Evolutionary conservation across 129 eudicot species (phyloP), one percentile per base, ranked within the genome.

Genomic region (Sambucus nigra): DNA sequence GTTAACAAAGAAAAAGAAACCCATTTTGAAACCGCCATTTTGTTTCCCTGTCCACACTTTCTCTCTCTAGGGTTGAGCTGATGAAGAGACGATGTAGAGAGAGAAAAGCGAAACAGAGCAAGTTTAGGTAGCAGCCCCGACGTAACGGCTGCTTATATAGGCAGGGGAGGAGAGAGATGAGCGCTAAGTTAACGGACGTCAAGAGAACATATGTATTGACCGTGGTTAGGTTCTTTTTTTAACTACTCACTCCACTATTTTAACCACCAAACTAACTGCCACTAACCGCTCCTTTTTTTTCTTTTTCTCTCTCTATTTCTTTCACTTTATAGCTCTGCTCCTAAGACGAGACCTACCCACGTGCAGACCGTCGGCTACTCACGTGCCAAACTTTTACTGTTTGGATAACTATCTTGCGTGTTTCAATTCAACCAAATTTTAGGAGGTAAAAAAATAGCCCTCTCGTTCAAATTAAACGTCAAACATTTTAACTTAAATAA

Each of bases 111-210:
- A 18, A 51, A 21, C 21, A 17, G 51, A 2, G 21, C 59, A 47
- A 73, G 73, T 68, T 63, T 61, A 76, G 72, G 65, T 19, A 57
- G 59, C 57, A 61, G 74, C 5, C 50, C 46, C 57, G 61, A 63
- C 51, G 74, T 74, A 74, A 71, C 74, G 68, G 85, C 67, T 26
- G 55, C 65, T 57, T 79, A 71, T 83, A 83, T 79, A 72, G 82
- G 61, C 73, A 55, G 19, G 18, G 32, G 5, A 25, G 17, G 7
- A 51, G 19, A 50, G n/a, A n/a, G 5, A 27, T 10, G 19, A 25
- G 15, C 19, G 33, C 7, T 26, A 0, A 46, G n/a, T 18, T 59
- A 42, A 58, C 64, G 44, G 42, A 42, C 64, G 53, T 45, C 20
- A 58, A 45, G 29, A 16, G 2, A 16, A 0, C 2, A 10, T 17